Base-by-base conservation (phyloP, 208 protist species). In the Trypanosoma congolense region DNA sequence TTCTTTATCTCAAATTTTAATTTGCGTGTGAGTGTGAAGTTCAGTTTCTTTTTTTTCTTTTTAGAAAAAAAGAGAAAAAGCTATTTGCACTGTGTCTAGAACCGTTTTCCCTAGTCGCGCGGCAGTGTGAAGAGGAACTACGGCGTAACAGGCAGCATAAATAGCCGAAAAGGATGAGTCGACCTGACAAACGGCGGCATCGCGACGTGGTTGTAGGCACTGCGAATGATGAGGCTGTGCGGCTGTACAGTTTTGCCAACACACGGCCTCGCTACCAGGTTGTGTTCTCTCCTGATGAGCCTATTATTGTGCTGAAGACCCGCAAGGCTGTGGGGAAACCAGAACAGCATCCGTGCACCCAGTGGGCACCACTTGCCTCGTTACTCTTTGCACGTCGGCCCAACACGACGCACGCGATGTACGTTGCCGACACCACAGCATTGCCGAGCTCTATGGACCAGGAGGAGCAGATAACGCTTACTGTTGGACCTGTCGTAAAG, bases 241-340 rank as follows among this genome's bases (percentile, higher is more conserved):
- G 79, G 4, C 67, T 90, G 31, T 93, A 85, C 56, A 83, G 80
- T 38, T 93, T 91, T 45, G 54, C 80, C 21, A 93, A 90, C 67
- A 65, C 65, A 8, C 68, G 83, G 9, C 69, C 70, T 0, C 52
- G 57, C 10, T 91, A 91, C 63, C 68, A 77, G 4, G 71, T 83
- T 3, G 65, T 78, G 36, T 93, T 93, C 53, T 73, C 82, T 0
- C 87, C 87, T 3, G 80, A 88, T 53, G 18, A 48, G 43, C 83
- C 87, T 1, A 31, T 93, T 16, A 79, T 90, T 35, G 61, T 93
- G 9, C 72, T 93, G 22, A 86, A 87, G 56, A 75, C 83, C 4
- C 78, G 78, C 67, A 49, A 57, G 31, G 18, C 36, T 6, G 8
- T 22, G 24, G 16, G 22, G 21, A 52, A 51, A 18, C 43, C 52